Base-by-base conservation (phyloP, 2,329 filamentous ascomycete genomes). In the Colletotrichum somersetense region DNA sequence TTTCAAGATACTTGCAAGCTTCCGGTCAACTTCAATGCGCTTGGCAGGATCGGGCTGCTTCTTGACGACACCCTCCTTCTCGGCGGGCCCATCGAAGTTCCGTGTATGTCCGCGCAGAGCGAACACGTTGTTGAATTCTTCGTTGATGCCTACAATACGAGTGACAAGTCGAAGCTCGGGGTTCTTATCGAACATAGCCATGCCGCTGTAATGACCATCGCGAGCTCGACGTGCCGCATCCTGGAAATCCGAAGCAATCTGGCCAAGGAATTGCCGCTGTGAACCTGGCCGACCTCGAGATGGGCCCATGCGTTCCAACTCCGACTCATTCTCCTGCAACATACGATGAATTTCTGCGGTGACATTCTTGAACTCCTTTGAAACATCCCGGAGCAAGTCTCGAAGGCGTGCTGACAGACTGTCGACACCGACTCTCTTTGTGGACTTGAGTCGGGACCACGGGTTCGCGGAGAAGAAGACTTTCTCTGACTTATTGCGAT, bases 311-410 rank as follows among this genome's bases (percentile, higher is more conserved):
- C 20, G 69, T 0, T 78, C 67, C 1, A 83, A 76, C 0, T 73
- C 44, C 0, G 40, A 26, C 72, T 56, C 11, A 73, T 71, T 0
- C 57, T 53, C 20, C 1, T 40, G 42, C 6, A 74, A 42, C 38
- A 58, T 14, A 33, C 62, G 52, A n/a, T 56, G 35, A 7, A 73
- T 30, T 14, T 64, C 61, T 12, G 26, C 16, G 2, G 57, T 42
- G 30, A 73, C 63, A 10, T 72, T 57, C 53, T 65, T 65, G 50
- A 67, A 65, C 33, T 72, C 64, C 23, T 72, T 83, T 8, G 84
- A 83, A 0, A 85, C 78, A 0, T 85, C 80, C 42, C 80, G 77
- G 0, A 87, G 77, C 0, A 88, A 79, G 0, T 78, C 73, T 0
- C 77, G 77, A 0, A 87, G 76, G 0, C 82, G 80, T 0, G 10